Conservation (phyloP, 805 yeast species). For the Spathaspora boniae region DNA sequence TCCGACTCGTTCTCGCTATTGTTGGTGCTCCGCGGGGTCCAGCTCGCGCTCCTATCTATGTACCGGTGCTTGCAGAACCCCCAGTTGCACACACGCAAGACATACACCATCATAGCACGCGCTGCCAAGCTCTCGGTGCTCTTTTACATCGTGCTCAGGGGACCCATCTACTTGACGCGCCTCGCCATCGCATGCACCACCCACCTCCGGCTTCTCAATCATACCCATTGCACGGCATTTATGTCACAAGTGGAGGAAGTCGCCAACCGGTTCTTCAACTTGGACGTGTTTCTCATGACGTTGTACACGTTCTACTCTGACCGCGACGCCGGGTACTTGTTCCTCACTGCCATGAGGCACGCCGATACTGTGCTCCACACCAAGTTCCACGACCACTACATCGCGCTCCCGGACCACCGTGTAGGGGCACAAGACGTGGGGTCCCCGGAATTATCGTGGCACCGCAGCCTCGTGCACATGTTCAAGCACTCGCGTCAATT, state of each 20-base stretch:
- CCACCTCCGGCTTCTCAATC: slow-evolving; percentile 6
- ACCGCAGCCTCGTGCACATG: slow-evolving; percentile 2
- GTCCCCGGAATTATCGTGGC: not conserved
- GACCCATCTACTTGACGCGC: slow-evolving; percentile 18
- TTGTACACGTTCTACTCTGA: slow-evolving; percentile 29
- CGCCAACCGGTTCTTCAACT: slow-evolving; percentile 35
- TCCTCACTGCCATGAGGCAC: slow-evolving; percentile 34
- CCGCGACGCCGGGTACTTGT: slow-evolving; percentile 38
- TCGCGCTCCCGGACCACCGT: slow-evolving; percentile 10
- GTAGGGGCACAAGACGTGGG: not conserved
- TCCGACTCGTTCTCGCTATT: slow-evolving; percentile 49
- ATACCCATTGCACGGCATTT: slow-evolving; percentile 5
- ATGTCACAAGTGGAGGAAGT: slow-evolving; percentile 21
- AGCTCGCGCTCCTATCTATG: slow-evolving; percentile 48
- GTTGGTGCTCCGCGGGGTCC: slow-evolving; percentile 52
- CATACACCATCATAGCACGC: slow-evolving; percentile 23
- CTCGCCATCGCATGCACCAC: slow-evolving; percentile 9
- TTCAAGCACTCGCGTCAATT: slow-evolving; percentile 18
- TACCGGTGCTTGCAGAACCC: slow-evolving; percentile 47
- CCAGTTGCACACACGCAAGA: slow-evolving; percentile 22
- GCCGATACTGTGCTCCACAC: slow-evolving; percentile 24
- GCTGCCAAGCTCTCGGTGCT: slow-evolving; percentile 35
- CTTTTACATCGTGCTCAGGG: slow-evolving; percentile 30
- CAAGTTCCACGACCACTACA: slow-evolving; percentile 13
- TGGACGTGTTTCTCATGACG: slow-evolving; percentile 38